These are phyloP conservation scores for Lentinula sp. DNA, from an alignment of 768 basidiomycete genomes.

Conservation along the genomic window DNA sequence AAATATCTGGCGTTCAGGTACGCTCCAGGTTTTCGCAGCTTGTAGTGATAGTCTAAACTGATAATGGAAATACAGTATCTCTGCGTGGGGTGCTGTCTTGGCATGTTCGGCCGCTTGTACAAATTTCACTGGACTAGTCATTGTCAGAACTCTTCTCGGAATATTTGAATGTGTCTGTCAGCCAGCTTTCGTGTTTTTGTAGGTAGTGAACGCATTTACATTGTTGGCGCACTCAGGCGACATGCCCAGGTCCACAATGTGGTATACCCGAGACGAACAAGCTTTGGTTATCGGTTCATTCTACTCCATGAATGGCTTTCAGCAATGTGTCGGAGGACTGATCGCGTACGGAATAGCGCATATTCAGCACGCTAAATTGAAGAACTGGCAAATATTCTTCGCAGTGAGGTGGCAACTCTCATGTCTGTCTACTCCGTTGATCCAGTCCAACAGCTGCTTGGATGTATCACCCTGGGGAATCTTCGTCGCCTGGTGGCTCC, in stretches of 20 bases:
- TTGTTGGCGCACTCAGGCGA: not conserved
- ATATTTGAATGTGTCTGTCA: constrained; percentile 44
- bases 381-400: constrained; percentile 47
- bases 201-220: constrained; percentile 7
- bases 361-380: constrained; percentile 30
- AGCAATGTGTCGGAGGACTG: constrained; percentile 42
- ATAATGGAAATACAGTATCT: constrained; percentile 17
- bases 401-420: constrained; percentile 18
- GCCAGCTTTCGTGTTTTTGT: constrained; percentile 41
- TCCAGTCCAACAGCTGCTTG: constrained; percentile 28
- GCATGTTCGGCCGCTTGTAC: constrained; percentile 44
- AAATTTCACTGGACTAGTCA: constrained; percentile 35
- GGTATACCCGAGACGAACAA: constrained; percentile 46
- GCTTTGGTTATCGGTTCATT: constrained; percentile 38
- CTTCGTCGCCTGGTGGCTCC: constrained; percentile 44
- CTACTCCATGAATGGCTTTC: constrained; percentile 42
- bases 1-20: constrained; percentile 42
- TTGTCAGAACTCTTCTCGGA: constrained; percentile 42
- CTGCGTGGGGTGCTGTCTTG: constrained; percentile 39
- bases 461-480: constrained; percentile 41
- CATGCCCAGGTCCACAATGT: constrained; percentile 37
- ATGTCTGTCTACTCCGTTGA: not conserved
- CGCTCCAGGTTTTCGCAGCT: constrained; percentile 7
- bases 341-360: constrained; percentile 46
- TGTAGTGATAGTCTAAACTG: not conserved